Evolutionary conservation across 345 rosid species (phyloP).

Genomic region (Citropsis articulata): DNA sequence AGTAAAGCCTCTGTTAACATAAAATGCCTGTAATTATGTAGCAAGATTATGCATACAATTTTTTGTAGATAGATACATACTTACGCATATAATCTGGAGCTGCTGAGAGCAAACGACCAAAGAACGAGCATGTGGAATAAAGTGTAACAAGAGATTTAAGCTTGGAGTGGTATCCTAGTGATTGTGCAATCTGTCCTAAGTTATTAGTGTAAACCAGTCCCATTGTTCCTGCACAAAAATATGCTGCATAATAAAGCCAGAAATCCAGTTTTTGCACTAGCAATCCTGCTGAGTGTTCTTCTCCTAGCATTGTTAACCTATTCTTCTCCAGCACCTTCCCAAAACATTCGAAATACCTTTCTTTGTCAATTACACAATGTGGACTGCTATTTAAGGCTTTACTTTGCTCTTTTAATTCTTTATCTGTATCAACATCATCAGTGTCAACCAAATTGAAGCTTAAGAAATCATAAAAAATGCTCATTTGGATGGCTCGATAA

Average conservation of each 20-base stretch:
- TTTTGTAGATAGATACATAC: conserved; percentile 42
- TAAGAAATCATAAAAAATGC: conserved; percentile 24
- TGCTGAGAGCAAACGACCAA: conserved; percentile 77
- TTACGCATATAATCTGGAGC: conserved; percentile 70
- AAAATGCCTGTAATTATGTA: neutral
- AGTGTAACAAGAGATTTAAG: conserved; percentile 51
- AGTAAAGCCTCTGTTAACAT: neutral
- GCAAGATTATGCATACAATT: neutral
- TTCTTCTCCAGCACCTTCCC: conserved; percentile 40
- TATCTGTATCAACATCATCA: conserved; percentile 50
- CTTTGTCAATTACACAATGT: conserved; percentile 2
- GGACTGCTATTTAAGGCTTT: neutral
- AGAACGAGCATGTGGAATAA: conserved; percentile 80
- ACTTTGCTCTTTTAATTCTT: conserved; percentile 30
- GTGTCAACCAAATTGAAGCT: conserved; percentile 41
- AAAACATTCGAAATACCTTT: conserved; percentile 28
- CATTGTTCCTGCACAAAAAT: conserved; percentile 76
- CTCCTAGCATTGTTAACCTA: conserved; percentile 54
- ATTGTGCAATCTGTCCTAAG: conserved; percentile 78
- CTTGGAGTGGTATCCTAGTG: conserved; percentile 46
- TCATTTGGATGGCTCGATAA: conserved; percentile 15
- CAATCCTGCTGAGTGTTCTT: conserved; percentile 57
- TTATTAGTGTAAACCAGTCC: conserved; percentile 87
- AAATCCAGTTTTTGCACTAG: conserved; percentile 63
- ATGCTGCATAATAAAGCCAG: conserved; percentile 72